These are phyloP conservation scores for Termitomyces sp. DNA, from an alignment of 768 basidiomycete genomes.

Conservation along the genomic window DNA sequence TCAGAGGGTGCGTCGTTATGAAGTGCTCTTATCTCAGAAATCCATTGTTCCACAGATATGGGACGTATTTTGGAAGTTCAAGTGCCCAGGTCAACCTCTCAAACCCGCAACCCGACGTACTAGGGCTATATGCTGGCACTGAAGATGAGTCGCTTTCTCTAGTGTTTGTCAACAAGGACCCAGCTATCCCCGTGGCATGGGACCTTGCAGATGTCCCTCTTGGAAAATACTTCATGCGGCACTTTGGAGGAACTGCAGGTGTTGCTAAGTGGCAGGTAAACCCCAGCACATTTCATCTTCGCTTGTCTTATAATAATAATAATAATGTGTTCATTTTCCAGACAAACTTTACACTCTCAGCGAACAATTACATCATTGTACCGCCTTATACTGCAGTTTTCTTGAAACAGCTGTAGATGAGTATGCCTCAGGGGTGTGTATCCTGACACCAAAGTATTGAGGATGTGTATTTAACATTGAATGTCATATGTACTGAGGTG, in stretches of 20 bases:
- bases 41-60: conserved; percentile 25
- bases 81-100: conserved; percentile 41
- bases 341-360: conserved; percentile 26
- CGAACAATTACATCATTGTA: conserved; percentile 26
- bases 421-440: not conserved
- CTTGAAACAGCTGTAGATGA: conserved; percentile 16
- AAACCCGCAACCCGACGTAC: conserved; percentile 30
- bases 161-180: conserved; percentile 49
- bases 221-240: conserved; percentile 48
- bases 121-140: conserved; percentile 42
- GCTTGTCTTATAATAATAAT: not conserved
- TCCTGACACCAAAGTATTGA: no score
- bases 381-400: conserved; percentile 26
- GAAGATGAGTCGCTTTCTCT: conserved; percentile 33
- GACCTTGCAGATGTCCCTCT: conserved; percentile 37
- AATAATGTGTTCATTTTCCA: not conserved
- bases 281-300: not conserved
- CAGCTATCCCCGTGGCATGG: conserved; percentile 30
- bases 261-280: conserved; percentile 51
- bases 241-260: conserved; percentile 49
- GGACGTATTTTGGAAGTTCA: conserved; percentile 36
- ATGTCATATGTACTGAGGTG: no score
- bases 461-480: no score
- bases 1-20: conserved; percentile 34
- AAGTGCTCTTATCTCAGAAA: not conserved